A percentile compares a stretch with the other conserved stretches of the same genome.
Conservation (phyloP, 2,329 filamentous ascomycete species). For the Beauveria pseudobassiana region DNA sequence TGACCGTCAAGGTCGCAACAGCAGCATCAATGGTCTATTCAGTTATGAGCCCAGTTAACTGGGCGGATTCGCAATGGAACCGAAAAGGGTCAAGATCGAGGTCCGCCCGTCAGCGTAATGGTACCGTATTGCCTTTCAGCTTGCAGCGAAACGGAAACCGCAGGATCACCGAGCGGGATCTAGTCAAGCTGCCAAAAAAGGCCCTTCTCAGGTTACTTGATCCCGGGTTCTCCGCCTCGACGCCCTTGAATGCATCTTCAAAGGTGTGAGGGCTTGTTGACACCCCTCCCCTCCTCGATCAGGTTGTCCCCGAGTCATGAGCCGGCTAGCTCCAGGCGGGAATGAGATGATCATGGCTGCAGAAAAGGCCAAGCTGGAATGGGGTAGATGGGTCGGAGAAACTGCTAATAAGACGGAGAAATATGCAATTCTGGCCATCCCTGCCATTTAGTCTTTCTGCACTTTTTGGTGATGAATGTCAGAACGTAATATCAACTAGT, state of each 20-base stretch:
- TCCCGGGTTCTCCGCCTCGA: neutral
- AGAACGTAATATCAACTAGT: neutral
- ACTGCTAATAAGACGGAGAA: constrained; percentile 6
- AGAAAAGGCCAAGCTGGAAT: neutral
- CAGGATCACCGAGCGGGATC: constrained; percentile 4
- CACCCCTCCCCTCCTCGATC: neutral
- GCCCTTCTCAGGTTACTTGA: neutral
- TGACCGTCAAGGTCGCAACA: neutral
- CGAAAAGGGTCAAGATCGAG: neutral
- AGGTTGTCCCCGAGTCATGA: neutral
- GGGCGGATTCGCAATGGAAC: neutral
- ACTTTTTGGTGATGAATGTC: neutral
- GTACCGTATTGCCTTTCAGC: neutral
- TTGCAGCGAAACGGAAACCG: neutral
- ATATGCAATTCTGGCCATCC: neutral
- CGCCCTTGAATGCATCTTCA: neutral
- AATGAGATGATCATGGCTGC: constrained; percentile 3
- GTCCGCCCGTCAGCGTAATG: neutral
- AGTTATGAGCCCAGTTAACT: too few species aligned
- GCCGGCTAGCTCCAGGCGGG: neutral
- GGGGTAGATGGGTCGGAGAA: constrained; percentile 2
- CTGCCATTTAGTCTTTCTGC: neutral
- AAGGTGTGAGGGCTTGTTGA: too few species aligned
- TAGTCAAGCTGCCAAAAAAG: neutral
- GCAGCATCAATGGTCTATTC: neutral